These are phyloP conservation scores for Monilinia fructicola DNA, from an alignment of 2,329 filamentous ascomycete genomes.

Conservation along the genomic window DNA sequence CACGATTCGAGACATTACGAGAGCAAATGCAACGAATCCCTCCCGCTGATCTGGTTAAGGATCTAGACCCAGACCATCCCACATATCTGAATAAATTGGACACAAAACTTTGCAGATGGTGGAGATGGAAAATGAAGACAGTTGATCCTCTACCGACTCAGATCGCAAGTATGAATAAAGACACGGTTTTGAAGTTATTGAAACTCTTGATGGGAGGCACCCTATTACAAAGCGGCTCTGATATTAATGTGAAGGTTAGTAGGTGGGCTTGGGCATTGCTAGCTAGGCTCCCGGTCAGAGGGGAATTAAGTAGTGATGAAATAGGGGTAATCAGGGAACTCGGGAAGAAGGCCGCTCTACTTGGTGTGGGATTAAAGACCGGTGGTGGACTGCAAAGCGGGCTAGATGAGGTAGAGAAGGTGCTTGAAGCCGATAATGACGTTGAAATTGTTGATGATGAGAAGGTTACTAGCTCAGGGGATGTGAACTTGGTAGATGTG, in stretches of 20 bases:
- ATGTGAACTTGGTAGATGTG: neutral
- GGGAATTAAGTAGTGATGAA: conserved; percentile 72
- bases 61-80: conserved; percentile 54
- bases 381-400: conserved; percentile 44
- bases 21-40: conserved; percentile 56
- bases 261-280: conserved; percentile 85
- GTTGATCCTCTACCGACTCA: conserved; percentile 60
- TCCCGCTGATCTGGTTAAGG: conserved; percentile 51
- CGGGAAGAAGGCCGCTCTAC: conserved; percentile 69
- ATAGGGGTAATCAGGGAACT: conserved; percentile 76
- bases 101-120: conserved; percentile 49
- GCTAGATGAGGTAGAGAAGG: conserved; percentile 48
- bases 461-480: conserved; percentile 29
- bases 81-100: conserved; percentile 45
- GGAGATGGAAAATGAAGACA: conserved; percentile 53
- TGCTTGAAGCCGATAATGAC: conserved; percentile 48
- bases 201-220: conserved; percentile 63
- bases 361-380: conserved; percentile 42
- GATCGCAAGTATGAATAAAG: conserved; percentile 64
- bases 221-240: conserved; percentile 55
- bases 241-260: conserved; percentile 65
- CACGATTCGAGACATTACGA: conserved; percentile 66
- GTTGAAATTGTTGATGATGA: conserved; percentile 42
- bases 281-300: conserved; percentile 70
- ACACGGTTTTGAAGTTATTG: conserved; percentile 65